Percentiles rank a stretch among this genome's conserved stretches.
Conservation (phyloP, 2,329 filamentous ascomycete species). For the Cladorrhinum sp. region DNA sequence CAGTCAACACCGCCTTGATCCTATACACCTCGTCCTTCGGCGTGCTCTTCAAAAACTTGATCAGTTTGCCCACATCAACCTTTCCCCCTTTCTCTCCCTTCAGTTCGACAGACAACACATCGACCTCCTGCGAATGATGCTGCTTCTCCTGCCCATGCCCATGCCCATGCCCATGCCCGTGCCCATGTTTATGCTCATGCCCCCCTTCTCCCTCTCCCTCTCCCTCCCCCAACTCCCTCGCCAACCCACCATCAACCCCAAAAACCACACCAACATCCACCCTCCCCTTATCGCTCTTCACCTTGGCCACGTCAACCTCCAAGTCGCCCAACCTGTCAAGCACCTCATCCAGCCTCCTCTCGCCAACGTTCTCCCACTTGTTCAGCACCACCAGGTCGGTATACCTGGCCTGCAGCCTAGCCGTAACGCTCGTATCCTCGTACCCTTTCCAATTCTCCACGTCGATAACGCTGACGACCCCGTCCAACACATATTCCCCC, state of each 20-base stretch:
- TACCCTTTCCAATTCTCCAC: conserved; percentile 96
- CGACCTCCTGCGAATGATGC: conserved; percentile 80
- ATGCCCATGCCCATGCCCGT: conserved; percentile 37
- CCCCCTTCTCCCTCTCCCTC: conserved; percentile 52
- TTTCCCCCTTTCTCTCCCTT: conserved; percentile 39
- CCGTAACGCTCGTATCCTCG: conserved; percentile 85
- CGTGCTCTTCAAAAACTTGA: conserved; percentile 64
- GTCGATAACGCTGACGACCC: conserved; percentile 85
- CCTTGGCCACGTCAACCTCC: conserved; percentile 75
- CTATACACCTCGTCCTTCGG: conserved; percentile 94
- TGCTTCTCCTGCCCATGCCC: conserved; percentile 40
- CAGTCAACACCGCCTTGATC: conserved; percentile 71
- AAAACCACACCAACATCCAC: conserved; percentile 79
- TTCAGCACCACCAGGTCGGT: conserved; percentile 91
- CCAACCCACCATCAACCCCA: conserved; percentile 81
- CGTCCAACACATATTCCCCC: conserved; percentile 71
- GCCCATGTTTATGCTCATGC: conserved; percentile 25
- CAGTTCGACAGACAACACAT: conserved; percentile 81
- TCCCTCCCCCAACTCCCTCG: conserved; percentile 48
- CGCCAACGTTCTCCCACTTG: conserved; percentile 79
- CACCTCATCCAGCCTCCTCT: conserved; percentile 72
- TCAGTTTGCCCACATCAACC: conserved; percentile 60
- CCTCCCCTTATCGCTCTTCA: conserved; percentile 78
- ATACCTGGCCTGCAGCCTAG: conserved; percentile 81
- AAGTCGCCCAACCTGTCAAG: conserved; percentile 77